Base-by-base conservation (phyloP, 768 basidiomycete genomes). In the Clitopilus hobsonii region DNA sequence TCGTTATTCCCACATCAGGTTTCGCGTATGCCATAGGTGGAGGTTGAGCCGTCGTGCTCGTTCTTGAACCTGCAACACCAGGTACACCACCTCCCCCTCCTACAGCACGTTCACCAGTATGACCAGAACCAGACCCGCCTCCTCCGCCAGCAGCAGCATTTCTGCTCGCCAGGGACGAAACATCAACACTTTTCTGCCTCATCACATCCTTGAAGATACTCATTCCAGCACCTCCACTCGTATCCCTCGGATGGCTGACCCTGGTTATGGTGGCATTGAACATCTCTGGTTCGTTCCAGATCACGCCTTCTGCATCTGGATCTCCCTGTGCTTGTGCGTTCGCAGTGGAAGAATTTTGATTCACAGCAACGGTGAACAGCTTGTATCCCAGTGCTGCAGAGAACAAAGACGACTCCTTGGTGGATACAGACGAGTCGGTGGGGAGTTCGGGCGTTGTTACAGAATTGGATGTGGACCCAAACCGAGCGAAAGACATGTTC, bases 191-290 rank as follows among this genome's bases (percentile, higher is more conserved):
- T 58, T 80, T 81, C 54, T 83, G 78, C 11, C 85, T 74, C 5
- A 89, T 68, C 7, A 86, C 86, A 27, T 86, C 85, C 1, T 84
- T 73, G 11, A 86, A 67, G 0, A 88, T 61, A 1, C 80, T 77
- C 0, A 84, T 74, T 0, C n/a, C n/a, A n/a, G n/a, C n/a, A n/a
- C n/a, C n/a, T n/a, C n/a, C n/a, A n/a, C n/a, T n/a, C n/a, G 77
- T 73, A 58, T 89, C 88, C 16, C 80, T 76, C 0, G 83, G 78
- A 58, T 85, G 79, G 55, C 86, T 84, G 62, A 83, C 88, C 10
- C 87, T 71, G 25, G 76, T 78, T 55, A 88, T 80, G 11, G 82
- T 74, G 0, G 84, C 78, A 0, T 84, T 82, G 59, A 76, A 85
- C 6, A 74, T 61, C 60, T 89, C 88, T 0, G 80, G 76, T 57